Percentiles rank a stretch among this genome's conserved stretches.
Conservation (phyloP, 495 filamentous ascomycete genomes). For the Jackrogersella multiformis region DNA sequence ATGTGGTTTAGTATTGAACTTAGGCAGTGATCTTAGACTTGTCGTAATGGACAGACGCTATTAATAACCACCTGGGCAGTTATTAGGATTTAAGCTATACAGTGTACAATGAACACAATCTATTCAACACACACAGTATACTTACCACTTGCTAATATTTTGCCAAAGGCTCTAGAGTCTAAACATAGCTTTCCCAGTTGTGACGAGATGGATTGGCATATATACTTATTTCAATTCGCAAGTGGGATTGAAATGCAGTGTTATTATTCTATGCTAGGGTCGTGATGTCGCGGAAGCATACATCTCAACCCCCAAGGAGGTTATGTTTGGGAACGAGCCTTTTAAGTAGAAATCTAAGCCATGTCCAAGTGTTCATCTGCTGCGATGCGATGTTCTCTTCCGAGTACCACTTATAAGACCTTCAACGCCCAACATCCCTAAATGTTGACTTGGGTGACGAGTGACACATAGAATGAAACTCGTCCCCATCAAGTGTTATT, state of each 20-base stretch:
- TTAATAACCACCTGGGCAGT: no score
- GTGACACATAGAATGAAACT: not conserved
- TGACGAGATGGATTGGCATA: no score
- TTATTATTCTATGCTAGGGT: constrained; percentile 8
- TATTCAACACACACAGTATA: not conserved
- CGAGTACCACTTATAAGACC: not conserved
- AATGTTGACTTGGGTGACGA: not conserved
- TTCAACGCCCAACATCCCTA: not conserved
- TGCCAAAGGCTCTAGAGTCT: no score
- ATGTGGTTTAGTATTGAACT: not conserved
- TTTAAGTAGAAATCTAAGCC: not conserved
- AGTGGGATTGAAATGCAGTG: not conserved
- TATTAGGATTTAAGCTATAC: not conserved
- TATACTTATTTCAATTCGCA: no score
- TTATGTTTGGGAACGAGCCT: not conserved
- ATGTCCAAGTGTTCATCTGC: not conserved
- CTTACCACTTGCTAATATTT: no score
- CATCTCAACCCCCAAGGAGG: not conserved
- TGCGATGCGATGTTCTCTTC: not conserved
- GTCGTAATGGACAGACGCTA: not conserved
- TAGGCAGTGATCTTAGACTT: not conserved
- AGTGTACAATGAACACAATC: not conserved
- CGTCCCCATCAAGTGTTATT: not conserved
- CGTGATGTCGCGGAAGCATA: not conserved
- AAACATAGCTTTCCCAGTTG: no score